Base-by-base conservation (phyloP, 1,284 basidiomycete species). In the Clitocybe nebularis region DNA sequence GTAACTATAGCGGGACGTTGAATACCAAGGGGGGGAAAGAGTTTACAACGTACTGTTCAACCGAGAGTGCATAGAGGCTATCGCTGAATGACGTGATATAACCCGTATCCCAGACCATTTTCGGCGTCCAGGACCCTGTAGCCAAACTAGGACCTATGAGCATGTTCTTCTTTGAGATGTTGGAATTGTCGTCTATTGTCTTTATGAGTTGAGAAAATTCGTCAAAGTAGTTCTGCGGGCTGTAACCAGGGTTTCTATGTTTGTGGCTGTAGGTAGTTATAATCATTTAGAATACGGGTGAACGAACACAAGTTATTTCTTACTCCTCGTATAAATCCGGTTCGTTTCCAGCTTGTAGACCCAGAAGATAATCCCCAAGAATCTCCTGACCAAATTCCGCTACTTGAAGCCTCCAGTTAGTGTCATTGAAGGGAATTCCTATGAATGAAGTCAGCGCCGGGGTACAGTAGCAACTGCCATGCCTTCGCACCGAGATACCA, bases 271-370 rank as follows among this genome's bases (percentile, higher is more conserved):
- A 25, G n/a, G n/a, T n/a, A n/a, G n/a, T n/a, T n/a, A n/a, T n/a
- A n/a, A n/a, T n/a, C n/a, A n/a, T n/a, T n/a, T n/a, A n/a, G n/a
- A n/a, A n/a, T n/a, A n/a, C n/a, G n/a, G n/a, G n/a, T n/a, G n/a
- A n/a, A n/a, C n/a, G n/a, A n/a, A n/a, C n/a, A n/a, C n/a, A n/a
- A n/a, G n/a, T n/a, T n/a, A n/a, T 16, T 42, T 33, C 51, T 41
- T 22, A 44, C 25, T 49, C 52, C 36, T 62, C 57, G 51, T 77
- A 84, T 48, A 84, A 64, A 62, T 87, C 83, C 5, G 84, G 84
- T 58, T 87, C 84, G 55, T 89, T 88, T 7, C 78, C 81, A 1
- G 71, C 70, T 57, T 79, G 74, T 14, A 82, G 60, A 2, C 75
- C 81, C 17, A 78, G 61, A 8, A 85, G 63, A 41, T 70, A 66